These are phyloP conservation scores for Aureoboletus auriporus DNA, from an alignment of 768 basidiomycete species.

Conservation along the genomic window DNA sequence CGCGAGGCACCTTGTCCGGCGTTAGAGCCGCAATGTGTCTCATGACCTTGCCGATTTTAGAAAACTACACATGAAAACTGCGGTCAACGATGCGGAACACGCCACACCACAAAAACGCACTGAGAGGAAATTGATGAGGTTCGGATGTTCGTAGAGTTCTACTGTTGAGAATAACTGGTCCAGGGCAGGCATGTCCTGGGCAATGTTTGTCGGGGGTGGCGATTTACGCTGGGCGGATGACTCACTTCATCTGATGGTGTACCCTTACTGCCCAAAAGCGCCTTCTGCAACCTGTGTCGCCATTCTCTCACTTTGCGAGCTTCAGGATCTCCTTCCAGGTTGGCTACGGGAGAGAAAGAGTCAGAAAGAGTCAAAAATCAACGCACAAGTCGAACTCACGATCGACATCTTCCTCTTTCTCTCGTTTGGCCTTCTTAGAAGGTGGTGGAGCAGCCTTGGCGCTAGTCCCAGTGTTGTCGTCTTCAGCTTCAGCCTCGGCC, in stretches of 20 bases:
- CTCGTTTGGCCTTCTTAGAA: slow-evolving; percentile 57
- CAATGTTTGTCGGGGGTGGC: slow-evolving; percentile 6
- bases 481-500: slow-evolving; percentile 45
- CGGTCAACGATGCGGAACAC: slow-evolving; percentile 5
- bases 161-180: slow-evolving; percentile 73
- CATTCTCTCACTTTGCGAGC: slow-evolving; percentile 80
- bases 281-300: slow-evolving; percentile 90
- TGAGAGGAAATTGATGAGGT: slow-evolving; percentile 63
- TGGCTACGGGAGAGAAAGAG: slow-evolving; percentile 26
- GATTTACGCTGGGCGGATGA: slow-evolving; percentile 5
- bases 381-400: slow-evolving; percentile 37
- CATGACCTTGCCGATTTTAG: slow-evolving; percentile 60
- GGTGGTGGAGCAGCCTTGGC: slow-evolving; percentile 59
- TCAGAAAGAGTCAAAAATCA: slow-evolving; percentile 4
- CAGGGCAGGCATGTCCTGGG: slow-evolving; percentile 72
- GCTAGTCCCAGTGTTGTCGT: slow-evolving; percentile 44
- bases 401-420: slow-evolving; percentile 60
- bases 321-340: slow-evolving; percentile 53
- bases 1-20: slow-evolving; percentile 41
- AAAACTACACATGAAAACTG: slow-evolving; percentile 25
- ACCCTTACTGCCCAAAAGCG: slow-evolving; percentile 65
- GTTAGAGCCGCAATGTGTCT: slow-evolving; percentile 51
- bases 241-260: slow-evolving; percentile 63
- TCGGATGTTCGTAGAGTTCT: slow-evolving; percentile 73
- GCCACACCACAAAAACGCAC: slow-evolving; percentile 32